Percentiles rank a stretch among this genome's conserved stretches.
These are phyloP conservation scores for Thraustochytrium sp. DNA, from an alignment of 352 stramenopile genomes.

Conservation along the genomic window DNA sequence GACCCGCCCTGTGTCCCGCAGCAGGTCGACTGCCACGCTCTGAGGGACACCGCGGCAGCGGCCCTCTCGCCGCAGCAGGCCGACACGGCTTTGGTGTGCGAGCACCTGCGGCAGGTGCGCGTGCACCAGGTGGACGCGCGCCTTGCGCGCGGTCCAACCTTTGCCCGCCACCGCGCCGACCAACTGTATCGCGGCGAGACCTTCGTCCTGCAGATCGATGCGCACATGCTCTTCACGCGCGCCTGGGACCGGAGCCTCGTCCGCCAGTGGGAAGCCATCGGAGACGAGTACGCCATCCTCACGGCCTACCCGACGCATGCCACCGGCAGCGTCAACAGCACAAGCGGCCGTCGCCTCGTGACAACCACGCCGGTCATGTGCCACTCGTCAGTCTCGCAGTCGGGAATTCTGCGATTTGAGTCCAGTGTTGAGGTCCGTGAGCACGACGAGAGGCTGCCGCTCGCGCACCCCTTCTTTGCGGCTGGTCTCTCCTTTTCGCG, in stretches of 20 bases:
- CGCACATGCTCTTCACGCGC: constrained; percentile 61
- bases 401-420: constrained; percentile 36
- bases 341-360: constrained; percentile 52
- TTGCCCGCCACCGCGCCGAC: constrained; percentile 66
- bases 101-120: constrained; percentile 61
- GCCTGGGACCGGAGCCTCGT: constrained; percentile 66
- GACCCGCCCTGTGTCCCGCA: constrained; percentile 50
- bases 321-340: constrained; percentile 3
- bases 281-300: constrained; percentile 67
- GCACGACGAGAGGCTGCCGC: constrained; percentile 51
- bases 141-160: constrained; percentile 62
- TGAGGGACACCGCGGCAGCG: neutral
- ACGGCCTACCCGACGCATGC: constrained; percentile 64
- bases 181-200: constrained; percentile 67
- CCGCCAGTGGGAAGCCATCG: constrained; percentile 55
- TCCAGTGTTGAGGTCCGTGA: constrained; percentile 57
- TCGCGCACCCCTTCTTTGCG: constrained; percentile 66
- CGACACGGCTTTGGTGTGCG: constrained; percentile 60
- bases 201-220: constrained; percentile 69
- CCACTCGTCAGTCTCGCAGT: constrained; percentile 50
- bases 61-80: constrained; percentile 54
- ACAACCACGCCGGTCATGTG: constrained; percentile 64
- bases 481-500: constrained; percentile 67
- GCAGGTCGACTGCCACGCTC: neutral
- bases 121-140: constrained; percentile 62